Evolutionary conservation across 257 asterid species (phyloP), one percentile per base, ranked within the genome.

Genomic region (Solanum phureja): DNA sequence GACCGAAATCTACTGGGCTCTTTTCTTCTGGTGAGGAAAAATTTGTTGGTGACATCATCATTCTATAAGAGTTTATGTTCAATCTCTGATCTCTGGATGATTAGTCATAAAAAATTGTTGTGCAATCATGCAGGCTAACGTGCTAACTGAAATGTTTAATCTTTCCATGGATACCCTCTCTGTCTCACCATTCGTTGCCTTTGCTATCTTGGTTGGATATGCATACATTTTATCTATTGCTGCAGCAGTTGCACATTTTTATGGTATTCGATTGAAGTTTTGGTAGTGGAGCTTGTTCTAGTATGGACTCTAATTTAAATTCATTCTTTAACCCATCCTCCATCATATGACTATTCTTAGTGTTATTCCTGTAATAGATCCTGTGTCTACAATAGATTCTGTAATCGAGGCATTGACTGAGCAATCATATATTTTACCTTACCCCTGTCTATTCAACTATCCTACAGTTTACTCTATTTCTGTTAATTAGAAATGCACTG

Each of bases 81-180:
- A 31, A 31, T 2, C 33, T 31, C 33, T 31, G 33, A 31, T 31
- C 33, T 31, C 33, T 31, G 33, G 33, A 31, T 31, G 33, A 31
- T 31, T 31, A 31, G 33, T 31, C 33, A 31, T 31, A 31, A 49
- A 27, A 24, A 37, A 66, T 60, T 35, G 34, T 29, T 29, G 16
- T 90, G 21, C 34, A 34, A 7, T 58, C 38, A 23, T 92, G 94
- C 98, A 95, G 98, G 99, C 99, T 62, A 97, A 95, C 31, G 89
- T 97, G 87, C 93, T 97, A 64, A 95, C 99, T 0, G 98, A 99
- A 64, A 33, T 92, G 90, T 95, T 96, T 88, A 97, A 96, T 92
- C 87, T 97, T 93, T 94, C 95, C 29, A 10, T 95, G 3, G 94
- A 97, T 81, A 97, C 98, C 6, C 92, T 96, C 79, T 92, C 91